phyloP scores from a whole-genome alignment of 352 stramenopile genomes.

The Pythium insidiosum region DNA sequence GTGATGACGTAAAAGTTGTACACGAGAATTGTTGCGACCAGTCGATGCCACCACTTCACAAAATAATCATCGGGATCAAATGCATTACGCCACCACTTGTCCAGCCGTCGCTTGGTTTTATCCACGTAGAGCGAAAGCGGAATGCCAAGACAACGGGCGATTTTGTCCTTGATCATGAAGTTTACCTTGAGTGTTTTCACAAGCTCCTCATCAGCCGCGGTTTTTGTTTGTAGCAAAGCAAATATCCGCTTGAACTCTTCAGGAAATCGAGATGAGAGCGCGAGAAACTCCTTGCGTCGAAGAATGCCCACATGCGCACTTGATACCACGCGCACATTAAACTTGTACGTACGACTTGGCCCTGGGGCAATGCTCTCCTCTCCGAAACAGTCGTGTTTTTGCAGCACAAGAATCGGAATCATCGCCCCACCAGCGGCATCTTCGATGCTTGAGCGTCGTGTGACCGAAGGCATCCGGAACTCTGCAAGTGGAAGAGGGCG shows the following conservation, averaged over 20 bases:
- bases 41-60: conserved; percentile 46
- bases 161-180: conserved; percentile 39
- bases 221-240: conserved; percentile 1
- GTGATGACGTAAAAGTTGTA: conserved; percentile 28
- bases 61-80: conserved; percentile 38
- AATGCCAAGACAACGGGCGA: conserved; percentile 29
- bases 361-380: conserved; percentile 37
- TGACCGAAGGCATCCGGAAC: conserved; percentile 1
- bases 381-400: conserved; percentile 47
- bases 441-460: background rate
- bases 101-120: conserved; percentile 21
- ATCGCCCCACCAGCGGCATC: background rate
- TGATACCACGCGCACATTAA: conserved; percentile 46
- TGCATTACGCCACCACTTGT: conserved; percentile 13
- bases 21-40: conserved; percentile 32
- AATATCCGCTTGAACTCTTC: conserved; percentile 16
- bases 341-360: conserved; percentile 20
- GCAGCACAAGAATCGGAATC: conserved; percentile 41
- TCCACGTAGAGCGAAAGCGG: conserved; percentile 36
- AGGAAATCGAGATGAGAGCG: conserved; percentile 28
- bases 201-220: conserved; percentile 8
- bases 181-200: conserved; percentile 25
- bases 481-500: background rate
- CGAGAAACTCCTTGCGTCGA: conserved; percentile 26
- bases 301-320: conserved; percentile 41